Evolutionary conservation across 108 stramenopile species (phyloP).

Genomic region (Discostella pseudostelligera): DNA sequence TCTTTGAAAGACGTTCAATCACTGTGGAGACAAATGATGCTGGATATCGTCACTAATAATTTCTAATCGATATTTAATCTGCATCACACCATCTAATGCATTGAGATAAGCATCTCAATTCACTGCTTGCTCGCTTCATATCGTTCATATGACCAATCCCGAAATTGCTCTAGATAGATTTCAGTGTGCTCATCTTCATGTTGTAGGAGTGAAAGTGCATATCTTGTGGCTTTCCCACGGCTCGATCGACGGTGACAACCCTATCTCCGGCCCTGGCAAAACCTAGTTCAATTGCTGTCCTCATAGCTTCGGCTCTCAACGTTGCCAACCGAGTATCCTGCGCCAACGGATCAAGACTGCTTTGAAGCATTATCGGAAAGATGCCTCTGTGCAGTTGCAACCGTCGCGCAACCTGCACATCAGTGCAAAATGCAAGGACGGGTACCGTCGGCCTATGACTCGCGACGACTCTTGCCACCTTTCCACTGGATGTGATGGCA

Average conservation of each 20-base stretch:
- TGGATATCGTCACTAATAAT: conserved; percentile 25
- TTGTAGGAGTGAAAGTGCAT: conserved; percentile 63
- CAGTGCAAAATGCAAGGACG: conserved; percentile 68
- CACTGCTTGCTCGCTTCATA: not conserved
- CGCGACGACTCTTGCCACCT: conserved; percentile 56
- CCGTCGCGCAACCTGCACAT: conserved; percentile 61
- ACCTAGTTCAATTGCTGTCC: conserved; percentile 68
- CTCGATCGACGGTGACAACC: conserved; percentile 66
- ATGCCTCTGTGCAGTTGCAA: conserved; percentile 61
- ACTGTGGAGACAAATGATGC: conserved; percentile 36
- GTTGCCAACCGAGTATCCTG: conserved; percentile 56
- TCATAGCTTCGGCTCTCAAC: conserved; percentile 66
- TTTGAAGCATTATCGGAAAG: conserved; percentile 57
- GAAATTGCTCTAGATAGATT: conserved; percentile 1
- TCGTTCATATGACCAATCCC: no score
- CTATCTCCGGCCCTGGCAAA: conserved; percentile 61
- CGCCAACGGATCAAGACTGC: conserved; percentile 37
- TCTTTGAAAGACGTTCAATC: conserved; percentile 33
- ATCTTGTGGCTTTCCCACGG: conserved; percentile 54
- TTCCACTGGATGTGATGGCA: conserved; percentile 48
- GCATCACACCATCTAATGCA: not conserved
- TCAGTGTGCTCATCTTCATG: conserved; percentile 69
- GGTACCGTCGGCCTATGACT: conserved; percentile 64
- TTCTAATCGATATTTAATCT: conserved; percentile 1
- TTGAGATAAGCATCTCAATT: not conserved